phyloP scores from a whole-genome alignment of 2,329 filamentous ascomycete species.

The Niveomyces coronatus region DNA sequence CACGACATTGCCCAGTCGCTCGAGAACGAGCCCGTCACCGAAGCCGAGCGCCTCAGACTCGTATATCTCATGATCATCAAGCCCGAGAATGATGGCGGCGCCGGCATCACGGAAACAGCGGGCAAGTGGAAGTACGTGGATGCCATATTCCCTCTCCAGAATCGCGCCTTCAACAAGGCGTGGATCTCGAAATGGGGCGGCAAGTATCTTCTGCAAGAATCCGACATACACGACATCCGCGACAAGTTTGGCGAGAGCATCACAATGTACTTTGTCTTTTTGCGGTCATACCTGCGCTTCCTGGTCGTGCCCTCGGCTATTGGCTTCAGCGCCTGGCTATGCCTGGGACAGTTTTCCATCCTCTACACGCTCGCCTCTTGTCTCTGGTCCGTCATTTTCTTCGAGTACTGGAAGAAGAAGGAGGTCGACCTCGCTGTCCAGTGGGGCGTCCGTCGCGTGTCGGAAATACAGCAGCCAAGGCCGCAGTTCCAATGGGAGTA shows the following conservation, averaged over 20 bases:
- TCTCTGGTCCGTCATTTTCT: conserved; percentile 82
- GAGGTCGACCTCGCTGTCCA: conserved; percentile 76
- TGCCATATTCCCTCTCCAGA: conserved; percentile 69
- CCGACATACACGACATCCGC: conserved; percentile 63
- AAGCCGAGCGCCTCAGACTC: conserved; percentile 78
- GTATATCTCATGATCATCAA: conserved; percentile 79
- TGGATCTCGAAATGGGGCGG: conserved; percentile 68
- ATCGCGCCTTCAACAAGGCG: conserved; percentile 61
- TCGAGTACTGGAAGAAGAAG: conserved; percentile 94
- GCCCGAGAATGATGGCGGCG: conserved; percentile 63
- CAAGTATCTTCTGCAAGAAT: conserved; percentile 55
- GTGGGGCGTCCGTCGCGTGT: conserved; percentile 83
- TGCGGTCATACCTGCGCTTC: conserved; percentile 83
- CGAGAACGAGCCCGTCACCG: conserved; percentile 64
- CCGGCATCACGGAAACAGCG: conserved; percentile 59
- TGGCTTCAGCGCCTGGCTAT: conserved; percentile 65
- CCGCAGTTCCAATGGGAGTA: conserved; percentile 72
- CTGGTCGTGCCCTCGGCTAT: conserved; percentile 72
- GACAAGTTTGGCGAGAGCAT: conserved; percentile 74
- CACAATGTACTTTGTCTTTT: conserved; percentile 91
- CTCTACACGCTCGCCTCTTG: conserved; percentile 69
- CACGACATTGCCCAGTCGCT: conserved; percentile 61
- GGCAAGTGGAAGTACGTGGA: conserved; percentile 65
- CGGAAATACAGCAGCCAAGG: conserved; percentile 66
- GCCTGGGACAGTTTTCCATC: conserved; percentile 77